Evolutionary conservation across 176 grass and related monocot genomes (phyloP).

Genomic region (Olyra latifolia): DNA sequence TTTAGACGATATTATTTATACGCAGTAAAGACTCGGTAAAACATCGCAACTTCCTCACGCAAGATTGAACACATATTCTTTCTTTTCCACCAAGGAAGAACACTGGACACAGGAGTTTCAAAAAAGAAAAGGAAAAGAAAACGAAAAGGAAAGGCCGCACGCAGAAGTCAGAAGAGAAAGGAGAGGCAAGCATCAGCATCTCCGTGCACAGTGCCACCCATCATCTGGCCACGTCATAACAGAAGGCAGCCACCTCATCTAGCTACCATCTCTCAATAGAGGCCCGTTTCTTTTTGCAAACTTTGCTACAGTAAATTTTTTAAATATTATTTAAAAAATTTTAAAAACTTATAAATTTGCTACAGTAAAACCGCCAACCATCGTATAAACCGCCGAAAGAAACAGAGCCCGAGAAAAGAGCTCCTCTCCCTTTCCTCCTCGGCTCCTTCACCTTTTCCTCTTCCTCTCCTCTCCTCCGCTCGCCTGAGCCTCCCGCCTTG

Average conservation of each 20-base stretch:
- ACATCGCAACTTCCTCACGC: background rate
- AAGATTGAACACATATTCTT: background rate
- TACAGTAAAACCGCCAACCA: too few species aligned
- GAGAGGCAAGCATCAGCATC: background rate
- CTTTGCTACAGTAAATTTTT: too few species aligned
- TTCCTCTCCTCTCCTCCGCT: background rate
- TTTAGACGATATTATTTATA: background rate
- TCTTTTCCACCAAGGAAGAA: slow-evolving; percentile 34
- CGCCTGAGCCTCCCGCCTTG: background rate
- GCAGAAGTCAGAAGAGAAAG: too few species aligned
- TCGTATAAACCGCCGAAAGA: too few species aligned
- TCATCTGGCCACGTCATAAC: slow-evolving; percentile 25
- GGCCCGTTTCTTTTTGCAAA: too few species aligned
- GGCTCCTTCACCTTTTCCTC: background rate
- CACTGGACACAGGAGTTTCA: background rate
- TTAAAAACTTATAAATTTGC: too few species aligned
- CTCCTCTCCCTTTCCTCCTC: background rate
- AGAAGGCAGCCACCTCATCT: slow-evolving; percentile 18
- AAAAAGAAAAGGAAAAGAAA: too few species aligned
- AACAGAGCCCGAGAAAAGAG: too few species aligned
- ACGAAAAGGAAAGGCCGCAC: too few species aligned
- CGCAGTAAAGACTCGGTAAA: slow-evolving; percentile 6
- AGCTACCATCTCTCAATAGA: slow-evolving; percentile 5
- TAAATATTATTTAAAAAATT: too few species aligned
- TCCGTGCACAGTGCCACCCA: slow-evolving; percentile 16